These are phyloP conservation scores for Candida gorgasii DNA, from an alignment of 805 yeast genomes.

Conservation along the genomic window DNA sequence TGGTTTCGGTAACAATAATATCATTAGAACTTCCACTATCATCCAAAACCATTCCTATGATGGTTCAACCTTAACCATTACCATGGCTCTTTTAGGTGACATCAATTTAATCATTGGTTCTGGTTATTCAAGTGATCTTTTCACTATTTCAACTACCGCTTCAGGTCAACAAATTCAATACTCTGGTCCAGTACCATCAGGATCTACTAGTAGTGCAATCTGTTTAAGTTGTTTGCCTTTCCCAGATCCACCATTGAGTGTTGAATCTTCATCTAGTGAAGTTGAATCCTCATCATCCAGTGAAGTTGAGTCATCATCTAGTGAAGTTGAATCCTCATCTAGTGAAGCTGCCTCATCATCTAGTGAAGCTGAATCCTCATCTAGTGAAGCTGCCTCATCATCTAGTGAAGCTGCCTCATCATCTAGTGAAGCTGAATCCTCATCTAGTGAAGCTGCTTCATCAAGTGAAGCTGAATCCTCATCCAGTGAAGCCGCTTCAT, in stretches of 20 bases:
- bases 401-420: neutral
- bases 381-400: constrained; percentile 5
- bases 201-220: constrained; percentile 13
- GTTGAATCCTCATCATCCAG: constrained; percentile 2
- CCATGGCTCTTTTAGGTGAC: constrained; percentile 1
- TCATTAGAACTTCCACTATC: constrained; percentile 12
- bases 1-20: constrained; percentile 25
- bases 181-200: constrained; percentile 3
- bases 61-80: constrained; percentile 12
- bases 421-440: neutral
- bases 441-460: neutral
- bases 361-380: constrained; percentile 8
- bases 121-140: constrained; percentile 15
- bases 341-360: constrained; percentile 2
- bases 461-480: neutral
- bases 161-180: constrained; percentile 1
- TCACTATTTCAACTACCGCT: constrained; percentile 12
- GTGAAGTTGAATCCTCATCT: neutral
- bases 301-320: constrained; percentile 1
- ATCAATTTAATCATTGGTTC: constrained; percentile 10
- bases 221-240: constrained; percentile 18
- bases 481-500: neutral
- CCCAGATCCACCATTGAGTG: constrained; percentile 14
- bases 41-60: constrained; percentile 1
- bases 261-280: constrained; percentile 7